Percentiles rank a stretch among this genome's conserved stretches.
Evolutionary conservation across 2,329 filamentous ascomycete species (phyloP).

Genomic region (Phyllosticta capitalensis): DNA sequence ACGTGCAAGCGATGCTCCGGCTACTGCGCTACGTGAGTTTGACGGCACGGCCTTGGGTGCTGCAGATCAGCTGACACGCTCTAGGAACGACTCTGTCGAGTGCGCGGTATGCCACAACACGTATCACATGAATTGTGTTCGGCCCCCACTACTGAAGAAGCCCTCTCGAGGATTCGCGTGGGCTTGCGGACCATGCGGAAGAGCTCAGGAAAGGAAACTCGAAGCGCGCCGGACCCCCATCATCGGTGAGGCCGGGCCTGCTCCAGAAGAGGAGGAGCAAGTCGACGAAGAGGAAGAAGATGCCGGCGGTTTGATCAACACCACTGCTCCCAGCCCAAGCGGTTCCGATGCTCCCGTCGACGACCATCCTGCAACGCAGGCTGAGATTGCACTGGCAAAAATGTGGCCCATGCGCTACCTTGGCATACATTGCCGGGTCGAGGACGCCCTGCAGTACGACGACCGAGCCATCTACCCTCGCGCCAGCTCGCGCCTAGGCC

Average conservation of each 20-base stretch:
- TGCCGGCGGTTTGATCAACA: conserved; percentile 22
- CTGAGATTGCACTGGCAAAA: conserved; percentile 85
- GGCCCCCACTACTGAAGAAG: conserved; percentile 85
- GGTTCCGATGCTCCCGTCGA: conserved; percentile 44
- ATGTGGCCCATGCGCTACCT: conserved; percentile 96
- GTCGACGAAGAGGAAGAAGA: conserved; percentile 62
- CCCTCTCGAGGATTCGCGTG: conserved; percentile 95
- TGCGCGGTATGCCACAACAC: conserved; percentile 91
- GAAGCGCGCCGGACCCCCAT: conserved; percentile 83
- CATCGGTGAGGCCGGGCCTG: conserved; percentile 44
- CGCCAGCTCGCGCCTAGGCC: conserved; percentile 83
- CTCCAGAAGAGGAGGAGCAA: conserved; percentile 55
- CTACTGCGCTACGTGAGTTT: conserved; percentile 79
- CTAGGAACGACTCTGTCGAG: conserved; percentile 85
- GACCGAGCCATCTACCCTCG: conserved; percentile 89
- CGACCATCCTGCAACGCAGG: conserved; percentile 59
- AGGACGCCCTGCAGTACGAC: conserved; percentile 93
- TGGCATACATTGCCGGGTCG: conserved; percentile 87
- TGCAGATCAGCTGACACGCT: conserved; percentile 14
- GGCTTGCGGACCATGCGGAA: conserved; percentile 92
- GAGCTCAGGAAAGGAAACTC: conserved; percentile 86
- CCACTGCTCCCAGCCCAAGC: conserved; percentile 40
- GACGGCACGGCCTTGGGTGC: no score
- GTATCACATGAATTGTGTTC: conserved; percentile 98
- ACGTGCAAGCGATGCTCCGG: conserved; percentile 84